These are phyloP conservation scores for Macrolepiota albuminosa DNA, from an alignment of 768 basidiomycete species.

Conservation along the genomic window DNA sequence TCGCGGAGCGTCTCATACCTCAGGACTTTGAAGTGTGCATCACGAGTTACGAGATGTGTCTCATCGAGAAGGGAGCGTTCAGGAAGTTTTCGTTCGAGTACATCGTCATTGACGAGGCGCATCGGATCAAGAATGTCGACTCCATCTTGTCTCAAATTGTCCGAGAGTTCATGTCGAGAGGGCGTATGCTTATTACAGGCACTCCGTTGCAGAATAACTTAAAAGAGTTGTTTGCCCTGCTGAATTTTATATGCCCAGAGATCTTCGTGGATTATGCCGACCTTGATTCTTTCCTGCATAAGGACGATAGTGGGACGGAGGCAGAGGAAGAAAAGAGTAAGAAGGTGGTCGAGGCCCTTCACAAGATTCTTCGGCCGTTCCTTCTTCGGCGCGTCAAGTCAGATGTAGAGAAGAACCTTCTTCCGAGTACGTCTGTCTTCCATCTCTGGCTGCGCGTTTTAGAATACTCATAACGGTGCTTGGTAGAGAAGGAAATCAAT, in stretches of 20 bases:
- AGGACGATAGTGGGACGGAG: constrained; percentile 65
- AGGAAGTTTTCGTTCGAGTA: constrained; percentile 98
- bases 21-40: constrained; percentile 93
- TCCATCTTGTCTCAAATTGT: constrained; percentile 95
- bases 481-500: constrained; percentile 93
- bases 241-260: constrained; percentile 97
- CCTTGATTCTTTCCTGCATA: constrained; percentile 90
- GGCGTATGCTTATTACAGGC: constrained; percentile 90
- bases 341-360: constrained; percentile 93
- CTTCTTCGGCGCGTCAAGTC: constrained; percentile 90
- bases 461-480: constrained; percentile 1
- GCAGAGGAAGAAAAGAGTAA: constrained; percentile 82
- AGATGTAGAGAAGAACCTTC: constrained; percentile 92
- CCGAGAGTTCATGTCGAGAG: constrained; percentile 82
- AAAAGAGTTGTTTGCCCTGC: constrained; percentile 87
- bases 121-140: constrained; percentile 98
- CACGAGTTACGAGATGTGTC: constrained; percentile 95
- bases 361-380: constrained; percentile 96
- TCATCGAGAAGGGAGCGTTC: constrained; percentile 89
- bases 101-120: constrained; percentile 97
- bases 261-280: constrained; percentile 91
- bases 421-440: constrained; percentile 63
- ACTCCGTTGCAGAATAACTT: constrained; percentile 96
- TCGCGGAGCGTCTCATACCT: constrained; percentile 72
- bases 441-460: not conserved